Conservation (phyloP, 2,329 filamentous ascomycete genomes). For the Nothophaeocryptopus gaeumannii region DNA sequence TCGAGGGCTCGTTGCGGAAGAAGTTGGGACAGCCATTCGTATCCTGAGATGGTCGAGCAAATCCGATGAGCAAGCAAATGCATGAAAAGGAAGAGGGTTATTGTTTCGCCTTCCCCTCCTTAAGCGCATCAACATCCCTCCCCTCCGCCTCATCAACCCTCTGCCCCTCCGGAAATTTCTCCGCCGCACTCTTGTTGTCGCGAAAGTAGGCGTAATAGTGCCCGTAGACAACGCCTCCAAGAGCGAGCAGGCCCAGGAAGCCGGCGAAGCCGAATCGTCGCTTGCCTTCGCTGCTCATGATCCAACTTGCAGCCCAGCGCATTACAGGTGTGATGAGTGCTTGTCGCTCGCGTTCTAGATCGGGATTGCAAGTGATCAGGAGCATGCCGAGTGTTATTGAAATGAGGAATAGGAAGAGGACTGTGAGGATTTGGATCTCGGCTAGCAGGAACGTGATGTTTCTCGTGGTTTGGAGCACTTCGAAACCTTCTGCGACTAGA, state of each 20-base stretch:
- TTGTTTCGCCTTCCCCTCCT: slow-evolving; percentile 14
- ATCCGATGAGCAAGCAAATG: no score
- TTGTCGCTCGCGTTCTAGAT: slow-evolving; percentile 44
- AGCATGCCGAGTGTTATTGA: slow-evolving; percentile 39
- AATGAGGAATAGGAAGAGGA: slow-evolving; percentile 42
- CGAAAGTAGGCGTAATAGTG: slow-evolving; percentile 20
- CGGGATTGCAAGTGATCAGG: slow-evolving; percentile 49
- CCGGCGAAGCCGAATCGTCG: slow-evolving; percentile 7
- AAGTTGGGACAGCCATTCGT: no score
- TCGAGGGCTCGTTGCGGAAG: no score
- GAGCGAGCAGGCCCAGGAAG: neutral
- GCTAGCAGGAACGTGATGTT: slow-evolving; percentile 51
- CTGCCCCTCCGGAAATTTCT: neutral
- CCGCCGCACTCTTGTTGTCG: slow-evolving; percentile 1
- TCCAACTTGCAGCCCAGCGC: slow-evolving; percentile 31
- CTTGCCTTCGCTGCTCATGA: slow-evolving; percentile 18
- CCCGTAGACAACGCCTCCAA: slow-evolving; percentile 8
- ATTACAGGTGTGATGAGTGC: slow-evolving; percentile 45
- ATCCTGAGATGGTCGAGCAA: neutral
- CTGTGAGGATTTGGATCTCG: slow-evolving; percentile 48
- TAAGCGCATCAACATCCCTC: slow-evolving; percentile 16
- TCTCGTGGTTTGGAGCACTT: slow-evolving; percentile 50
- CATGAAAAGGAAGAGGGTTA: neutral
- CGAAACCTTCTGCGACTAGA: slow-evolving; percentile 49
- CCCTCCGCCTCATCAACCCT: slow-evolving; percentile 7